Percentiles rank a stretch among this genome's conserved stretches.
Evolutionary conservation across 805 yeast genomes (phyloP).

Genomic region (Metahyphopichia silvanorum): DNA sequence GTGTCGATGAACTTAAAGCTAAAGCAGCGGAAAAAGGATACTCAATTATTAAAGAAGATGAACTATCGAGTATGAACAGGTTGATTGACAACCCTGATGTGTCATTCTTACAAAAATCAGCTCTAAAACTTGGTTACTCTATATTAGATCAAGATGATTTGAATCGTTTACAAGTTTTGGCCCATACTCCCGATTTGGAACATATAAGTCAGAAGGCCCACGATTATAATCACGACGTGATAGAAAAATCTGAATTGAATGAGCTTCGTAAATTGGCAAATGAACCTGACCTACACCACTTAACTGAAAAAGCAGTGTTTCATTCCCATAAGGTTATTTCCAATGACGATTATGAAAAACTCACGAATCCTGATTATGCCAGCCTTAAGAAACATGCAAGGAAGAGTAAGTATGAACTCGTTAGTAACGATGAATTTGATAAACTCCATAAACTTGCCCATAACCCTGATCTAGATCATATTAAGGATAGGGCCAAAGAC

Average conservation of each 20-base stretch:
- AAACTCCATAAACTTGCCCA: neutral
- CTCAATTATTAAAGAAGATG: constrained; percentile 5
- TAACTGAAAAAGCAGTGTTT: constrained; percentile 20
- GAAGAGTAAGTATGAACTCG: too few species aligned
- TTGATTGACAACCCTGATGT: constrained; percentile 9
- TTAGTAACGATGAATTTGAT: constrained; percentile 1
- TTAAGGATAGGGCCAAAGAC: constrained; percentile 9
- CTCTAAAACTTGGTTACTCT: constrained; percentile 1
- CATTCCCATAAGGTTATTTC: constrained; percentile 9
- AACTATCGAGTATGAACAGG: constrained; percentile 2
- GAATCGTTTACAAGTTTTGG: constrained; percentile 11
- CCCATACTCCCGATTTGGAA: constrained; percentile 11
- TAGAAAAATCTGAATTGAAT: constrained; percentile 10
- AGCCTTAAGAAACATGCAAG: too few species aligned
- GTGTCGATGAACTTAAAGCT: constrained; percentile 17
- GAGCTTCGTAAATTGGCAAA: constrained; percentile 8
- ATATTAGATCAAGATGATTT: constrained; percentile 6
- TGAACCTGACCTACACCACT: constrained; percentile 25
- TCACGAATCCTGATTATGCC: too few species aligned
- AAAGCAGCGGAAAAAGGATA: constrained; percentile 12
- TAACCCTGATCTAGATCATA: constrained; percentile 19
- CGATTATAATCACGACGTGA: constrained; percentile 6
- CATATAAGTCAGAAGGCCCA: constrained; percentile 7
- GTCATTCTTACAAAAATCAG: constrained; percentile 5
- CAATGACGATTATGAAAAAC: constrained; percentile 3